These are phyloP conservation scores for Tetrahymena thermophila DNA, from an alignment of 73 alveolate species.

Conservation along the genomic window DNA sequence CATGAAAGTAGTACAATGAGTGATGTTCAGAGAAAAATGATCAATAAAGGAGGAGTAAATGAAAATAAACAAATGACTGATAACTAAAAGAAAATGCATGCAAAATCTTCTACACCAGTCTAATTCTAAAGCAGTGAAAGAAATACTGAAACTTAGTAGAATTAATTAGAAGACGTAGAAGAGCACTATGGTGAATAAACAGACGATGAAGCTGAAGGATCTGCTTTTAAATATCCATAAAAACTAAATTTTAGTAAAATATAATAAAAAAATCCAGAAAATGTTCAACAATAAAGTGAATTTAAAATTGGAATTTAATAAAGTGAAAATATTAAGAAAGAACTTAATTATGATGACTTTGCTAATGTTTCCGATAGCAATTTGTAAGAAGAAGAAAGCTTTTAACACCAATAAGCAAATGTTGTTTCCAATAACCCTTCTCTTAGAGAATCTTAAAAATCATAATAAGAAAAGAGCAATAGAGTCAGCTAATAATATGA, in stretches of 20 bases:
- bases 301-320: neutral
- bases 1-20: neutral
- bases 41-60: neutral
- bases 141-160: neutral
- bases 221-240: neutral
- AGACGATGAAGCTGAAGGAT: neutral
- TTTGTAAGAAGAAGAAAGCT: neutral
- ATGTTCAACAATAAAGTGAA: neutral
- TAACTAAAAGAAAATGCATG: neutral
- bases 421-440: neutral
- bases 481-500: neutral
- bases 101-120: neutral
- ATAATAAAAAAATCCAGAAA: neutral
- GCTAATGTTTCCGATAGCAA: neutral
- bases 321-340: neutral
- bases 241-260: neutral
- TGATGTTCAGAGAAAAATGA: neutral
- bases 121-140: neutral
- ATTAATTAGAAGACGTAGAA: neutral
- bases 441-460: neutral
- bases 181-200: neutral
- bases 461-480: neutral
- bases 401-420: neutral
- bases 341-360: neutral
- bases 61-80: neutral